These are phyloP conservation scores for Pleurotus cornucopiae DNA, from an alignment of 768 basidiomycete genomes.

Conservation along the genomic window DNA sequence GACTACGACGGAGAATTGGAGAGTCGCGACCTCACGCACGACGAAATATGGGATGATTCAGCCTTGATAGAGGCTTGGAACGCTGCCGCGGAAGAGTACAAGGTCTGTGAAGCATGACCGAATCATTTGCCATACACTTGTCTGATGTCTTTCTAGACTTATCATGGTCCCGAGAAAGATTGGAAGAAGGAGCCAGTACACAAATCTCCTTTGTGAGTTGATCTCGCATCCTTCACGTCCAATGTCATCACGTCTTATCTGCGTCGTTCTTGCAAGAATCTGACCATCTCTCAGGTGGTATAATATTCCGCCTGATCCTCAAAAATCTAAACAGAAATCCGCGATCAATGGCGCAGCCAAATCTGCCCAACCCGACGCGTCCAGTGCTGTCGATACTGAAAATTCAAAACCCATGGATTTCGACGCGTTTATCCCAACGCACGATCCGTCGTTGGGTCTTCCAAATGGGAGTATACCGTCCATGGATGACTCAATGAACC, in stretches of 20 bases:
- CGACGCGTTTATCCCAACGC: conserved; percentile 62
- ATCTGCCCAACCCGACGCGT: conserved; percentile 8
- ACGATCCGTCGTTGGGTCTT: conserved; percentile 58
- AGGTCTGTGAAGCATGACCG: conserved; percentile 33
- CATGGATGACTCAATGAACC: conserved; percentile 20
- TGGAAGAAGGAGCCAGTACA: conserved; percentile 73
- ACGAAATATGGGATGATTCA: conserved; percentile 86
- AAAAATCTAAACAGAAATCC: conserved; percentile 16
- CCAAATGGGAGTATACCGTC: conserved; percentile 17
- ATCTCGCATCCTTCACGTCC: neutral
- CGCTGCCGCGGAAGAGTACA: conserved; percentile 78
- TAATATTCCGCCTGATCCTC: conserved; percentile 48
- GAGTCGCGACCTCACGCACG: conserved; percentile 60
- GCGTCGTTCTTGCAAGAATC: neutral
- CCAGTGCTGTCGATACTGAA: conserved; percentile 31
- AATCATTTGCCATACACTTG: neutral
- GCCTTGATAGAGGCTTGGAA: conserved; percentile 83
- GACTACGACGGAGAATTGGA: conserved; percentile 43
- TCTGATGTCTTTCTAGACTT: conserved; percentile 33
- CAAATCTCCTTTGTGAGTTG: conserved; percentile 67
- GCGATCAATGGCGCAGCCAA: conserved; percentile 9
- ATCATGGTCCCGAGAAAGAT: conserved; percentile 61
- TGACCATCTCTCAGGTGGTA: conserved; percentile 58
- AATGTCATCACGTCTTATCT: neutral
- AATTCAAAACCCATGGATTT: conserved; percentile 62